Base-by-base conservation (phyloP, 164 flowering plant genomes). In the Umbilicus rupestris region DNA sequence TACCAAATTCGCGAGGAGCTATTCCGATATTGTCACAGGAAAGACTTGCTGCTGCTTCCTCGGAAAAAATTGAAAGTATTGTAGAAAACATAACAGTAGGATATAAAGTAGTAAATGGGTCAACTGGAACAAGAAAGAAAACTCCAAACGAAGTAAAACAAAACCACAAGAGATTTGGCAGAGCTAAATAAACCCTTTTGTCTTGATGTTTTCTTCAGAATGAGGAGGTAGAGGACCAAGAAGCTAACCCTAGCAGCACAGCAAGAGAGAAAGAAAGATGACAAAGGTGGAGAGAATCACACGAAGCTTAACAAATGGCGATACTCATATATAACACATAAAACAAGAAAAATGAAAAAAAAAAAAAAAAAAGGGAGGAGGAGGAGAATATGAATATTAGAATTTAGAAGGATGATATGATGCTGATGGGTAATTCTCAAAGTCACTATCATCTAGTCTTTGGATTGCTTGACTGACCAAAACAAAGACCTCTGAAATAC, bases 21-120 rank as follows among this genome's bases (percentile, higher is more conserved):
- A 20, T n/a, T n/a, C 71, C 69, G 69, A 11, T 45, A 15, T 30
- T 44, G 17, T 57, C 16, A 67, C 76, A 77, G 31, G 90, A 82
- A 73, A 84, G 83, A 75, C 80, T 83, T 46, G 83, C 84, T 74
- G 84, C 87, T 39, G 83, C 84, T 75, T 87, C 90, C 41, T 86
- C 96, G 65, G 96, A 85, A 42, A 87, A 87, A 33, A 86, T 73
- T 76, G 88, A 84, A 69, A 83, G 79, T 63, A 90, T 86, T 39
- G 45, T 42, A 26, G 45, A 50, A 45, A 90, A 88, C 78, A 88
- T 75, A 69, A 80, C 73, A 68, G 77, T 55, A 70, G 76, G 79
- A 67, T 82, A 81, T 83, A 84, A 78, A 45, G 63, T 52, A 58
- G 67, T 28, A 63, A 75, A 77, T 72, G 67, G 70, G 69, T 7